Base-by-base conservation (phyloP, 1,284 basidiomycete species). In the Papiliotrema fonsecae region DNA sequence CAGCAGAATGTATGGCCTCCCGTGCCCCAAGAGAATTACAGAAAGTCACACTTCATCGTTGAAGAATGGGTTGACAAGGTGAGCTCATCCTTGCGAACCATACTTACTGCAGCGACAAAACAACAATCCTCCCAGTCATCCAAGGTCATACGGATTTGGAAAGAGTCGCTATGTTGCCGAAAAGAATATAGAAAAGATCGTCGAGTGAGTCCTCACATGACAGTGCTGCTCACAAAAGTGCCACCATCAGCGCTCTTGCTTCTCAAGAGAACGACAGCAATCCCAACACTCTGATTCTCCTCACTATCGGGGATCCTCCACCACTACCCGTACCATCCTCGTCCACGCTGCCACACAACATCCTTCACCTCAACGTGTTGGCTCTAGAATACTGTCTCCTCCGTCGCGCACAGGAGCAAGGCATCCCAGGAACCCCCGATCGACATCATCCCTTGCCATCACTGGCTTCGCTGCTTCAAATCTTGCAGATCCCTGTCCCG, bases 41-140 rank as follows among this genome's bases (percentile, higher is more conserved):
- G 87, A 51, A 86, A 86, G 64, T 86, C 87, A 0, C 87, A 90
- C 64, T 88, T 83, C 59, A 81, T 90, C 50, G 79, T 87, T 30
- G 77, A 80, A 25, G 88, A 90, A 62, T 84, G 87, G 64, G 78
- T 81, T n/a, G 84, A 87, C 71, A 86, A 85, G 78, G 87, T 87
- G 61, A 54, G 72, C 57, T 18, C n/a, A 16, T 6, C 37, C 9
- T 24, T 32, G 5, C 32, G 14, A 21, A 28, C 37, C 2, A 32
- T 38, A 34, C 26, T 41, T 19, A 16, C 35, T 42, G 49, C 32
- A 72, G 71, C 58, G 72, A 13, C 61, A 65, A 6, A 74, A 74
- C 45, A 50, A 57, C 9, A 61, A 57, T 26, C 69, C 60, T 56
- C 57, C 64, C 52, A 61, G 60, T 52, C 65, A 62, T 53, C 63